Evolutionary conservation across 2,329 filamentous ascomycete species (phyloP), one percentile per base, ranked within the genome.

Genomic region (Tympanopsis confertula): DNA sequence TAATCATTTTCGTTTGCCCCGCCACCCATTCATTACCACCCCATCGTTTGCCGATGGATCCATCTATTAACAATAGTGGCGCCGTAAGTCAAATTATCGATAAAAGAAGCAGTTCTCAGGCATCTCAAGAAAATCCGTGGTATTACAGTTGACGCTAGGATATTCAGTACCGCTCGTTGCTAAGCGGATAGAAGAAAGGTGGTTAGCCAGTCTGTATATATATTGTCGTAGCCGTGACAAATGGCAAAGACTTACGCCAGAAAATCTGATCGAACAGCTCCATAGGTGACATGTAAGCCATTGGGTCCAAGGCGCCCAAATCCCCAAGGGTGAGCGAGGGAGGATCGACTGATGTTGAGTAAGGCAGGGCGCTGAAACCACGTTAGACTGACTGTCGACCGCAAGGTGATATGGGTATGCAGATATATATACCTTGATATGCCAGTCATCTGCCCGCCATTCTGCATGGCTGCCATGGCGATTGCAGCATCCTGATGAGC

Each of bases 251-350:
- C 71, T 53, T 56, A 78, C 74, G 75, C 66, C 74, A 78, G 59
- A 78, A 80, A 35, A 81, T 81, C 3, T 74, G 78, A 47, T 80
- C 74, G 50, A 78, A 81, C 1, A 81, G 57, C 42, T 81, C 76
- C 73, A 81, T 75, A 1, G 76, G 76, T 26, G 75, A 76, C 64
- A 80, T 74, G 45, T 74, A 71, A 22, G 72, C 61, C 3, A 68
- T 62, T 13, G 71, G 70, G 42, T 78, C 75, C 10, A 72, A 56
- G 24, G 61, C 54, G 36, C 58, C 54, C 36, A 75, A 55, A 35
- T 66, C 66, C 5, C 68, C 54, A 22, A 74, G 50, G 36, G 50
- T 53, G 32, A 57, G 51, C 19, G 43, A 52, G 13, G 48, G 43
- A 14, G 45, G 47, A 35, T 55, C 59, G 41, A 69, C 54, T 30